Evolutionary conservation across 2,329 filamentous ascomycete genomes (phyloP), one percentile per base, ranked within the genome.

Genomic region (Pyrenophora tritici-repentis): DNA sequence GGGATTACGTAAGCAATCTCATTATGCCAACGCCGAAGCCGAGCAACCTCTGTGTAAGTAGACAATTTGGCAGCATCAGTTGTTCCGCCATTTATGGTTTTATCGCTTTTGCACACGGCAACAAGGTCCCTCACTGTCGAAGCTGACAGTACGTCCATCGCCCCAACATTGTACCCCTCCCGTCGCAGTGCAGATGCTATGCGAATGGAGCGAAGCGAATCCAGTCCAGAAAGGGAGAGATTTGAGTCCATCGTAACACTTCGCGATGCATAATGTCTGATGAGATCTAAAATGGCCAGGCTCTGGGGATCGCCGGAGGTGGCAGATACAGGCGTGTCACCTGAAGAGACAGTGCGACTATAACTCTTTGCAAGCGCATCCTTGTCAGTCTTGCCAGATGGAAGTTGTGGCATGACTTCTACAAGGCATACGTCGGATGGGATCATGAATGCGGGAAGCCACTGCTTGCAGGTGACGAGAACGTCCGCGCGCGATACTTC

Each of bases 401-500:
- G 79, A 16, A 96, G 76, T 44, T 87, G 85, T 1, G 91, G 91
- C 48, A 96, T 86, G 7, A 81, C 76, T 0, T 79, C 59, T 55
- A 88, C 74, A 1, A 88, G 65, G 0, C 90, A 71, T 18, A 95
- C 76, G 54, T 95, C 88, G 3, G 83, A 81, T 0, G 92, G 92
- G 1, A 95, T 75, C 92, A 96, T 96, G 67, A 87, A 94, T 3
- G 80, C 78, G 0, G 91, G 90, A 1, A 97, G 79, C 90, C 91
- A 96, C 42, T 80, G 79, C 42, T 79, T 80, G 72, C 90, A 96
- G 4, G 78, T 81, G 13, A 78, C 67, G 26, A 83, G 65, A 9
- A 96, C 76, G 10, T 71, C 56, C 22, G 71, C 69, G 29, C 68
- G 71, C 14, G 73, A 75, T 50, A 77, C 62, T 5, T 69, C 65